Evolutionary conservation across 2,329 filamentous ascomycete species (phyloP), one percentile per base, ranked within the genome.

Genomic region (Lizonia empirigonia): DNA sequence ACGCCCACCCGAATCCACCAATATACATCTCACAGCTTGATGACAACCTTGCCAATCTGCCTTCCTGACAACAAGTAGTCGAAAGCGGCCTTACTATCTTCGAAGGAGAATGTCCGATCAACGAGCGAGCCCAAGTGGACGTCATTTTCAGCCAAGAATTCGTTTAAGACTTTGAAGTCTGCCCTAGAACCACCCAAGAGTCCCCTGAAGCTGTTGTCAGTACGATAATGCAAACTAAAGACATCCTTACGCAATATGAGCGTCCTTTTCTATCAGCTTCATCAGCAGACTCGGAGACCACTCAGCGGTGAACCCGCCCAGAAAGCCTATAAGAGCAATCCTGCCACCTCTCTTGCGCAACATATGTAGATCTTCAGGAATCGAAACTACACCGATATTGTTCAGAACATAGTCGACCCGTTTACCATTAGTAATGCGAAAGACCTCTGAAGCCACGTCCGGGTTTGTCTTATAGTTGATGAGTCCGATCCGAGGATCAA

Each of bases 391-490:
- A 1, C 66, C 64, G 6, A 40, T 55, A 35, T 67, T 70, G 47
- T 81, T 78, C 39, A 82, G 67, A 37, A 80, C 77, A 45, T 77
- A 76, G 55, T 81, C 76, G 1, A 71, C 74, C 22, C 75, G 74
- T 20, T 68, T 65, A 27, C 65, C 61, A 0, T 67, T 54, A 0
- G 77, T 79, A 8, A 81, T 69, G 5, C 71, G 73, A 54, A 77
- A 76, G 12, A 82, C 83, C 38, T 79, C 77, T 3, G 75, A 73
- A 6, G 81, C 80, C 81, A 83, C 85, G 35, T 82, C 78, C 0
- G 78, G 62, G 13, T 77, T 74, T 0, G 67, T 76, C 45, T 78
- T 82, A 67, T 88, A 88, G 68, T 88, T 87, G 63, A 88, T 75
- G 7, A 81, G 72, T 45, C 45, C 10, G 13, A 69, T 40, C 2